phyloP scores from a whole-genome alignment of 352 stramenopile genomes.

The Globisporangium viniferum region DNA sequence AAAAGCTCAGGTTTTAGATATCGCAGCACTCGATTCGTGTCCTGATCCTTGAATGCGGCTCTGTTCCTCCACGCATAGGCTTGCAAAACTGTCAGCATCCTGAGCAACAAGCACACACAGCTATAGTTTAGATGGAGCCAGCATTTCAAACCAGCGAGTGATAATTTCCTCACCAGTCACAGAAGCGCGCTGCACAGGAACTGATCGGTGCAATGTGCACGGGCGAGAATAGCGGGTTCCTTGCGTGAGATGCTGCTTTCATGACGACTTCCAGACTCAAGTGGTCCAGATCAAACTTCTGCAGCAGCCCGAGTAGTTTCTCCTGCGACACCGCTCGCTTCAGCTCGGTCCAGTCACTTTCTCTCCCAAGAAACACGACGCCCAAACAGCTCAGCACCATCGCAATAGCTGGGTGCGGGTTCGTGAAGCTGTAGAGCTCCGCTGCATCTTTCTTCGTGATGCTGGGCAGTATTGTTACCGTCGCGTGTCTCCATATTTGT shows the following conservation, averaged over 20 bases:
- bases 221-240: constrained; percentile 68
- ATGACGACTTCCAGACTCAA: constrained; percentile 32
- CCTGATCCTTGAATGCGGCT: constrained; percentile 31
- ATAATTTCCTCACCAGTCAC: constrained; percentile 65
- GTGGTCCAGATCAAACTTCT: constrained; percentile 38
- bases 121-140: neutral
- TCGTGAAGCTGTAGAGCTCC: constrained; percentile 80
- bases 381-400: constrained; percentile 72
- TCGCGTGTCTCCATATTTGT: constrained; percentile 34
- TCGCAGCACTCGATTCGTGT: constrained; percentile 43
- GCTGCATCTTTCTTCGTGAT: constrained; percentile 70
- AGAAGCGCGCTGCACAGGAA: constrained; percentile 84
- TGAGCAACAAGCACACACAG: constrained; percentile 7
- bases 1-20: constrained; percentile 53
- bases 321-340: constrained; percentile 68
- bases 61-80: constrained; percentile 64
- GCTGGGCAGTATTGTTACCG: constrained; percentile 14
- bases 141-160: neutral
- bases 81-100: constrained; percentile 60
- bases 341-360: constrained; percentile 36
- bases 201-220: constrained; percentile 75
- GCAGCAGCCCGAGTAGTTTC: constrained; percentile 49
- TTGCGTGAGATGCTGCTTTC: constrained; percentile 41
- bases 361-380: constrained; percentile 45
- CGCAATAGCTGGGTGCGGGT: constrained; percentile 65